Conservation (phyloP, 176 grass and related monocot species). For the Zea mays region DNA sequence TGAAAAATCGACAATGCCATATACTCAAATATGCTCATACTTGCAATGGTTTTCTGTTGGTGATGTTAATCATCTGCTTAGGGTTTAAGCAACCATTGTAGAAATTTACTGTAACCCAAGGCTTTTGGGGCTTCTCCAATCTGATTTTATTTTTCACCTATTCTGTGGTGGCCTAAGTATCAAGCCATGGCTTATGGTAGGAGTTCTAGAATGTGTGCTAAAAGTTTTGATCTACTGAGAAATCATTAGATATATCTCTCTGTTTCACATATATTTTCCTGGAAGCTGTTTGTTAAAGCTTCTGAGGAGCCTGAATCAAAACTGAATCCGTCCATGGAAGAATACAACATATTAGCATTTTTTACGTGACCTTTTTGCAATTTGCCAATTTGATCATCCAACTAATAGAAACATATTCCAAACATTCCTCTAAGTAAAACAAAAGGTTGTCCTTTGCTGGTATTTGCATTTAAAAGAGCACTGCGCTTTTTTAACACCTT, state of each 20-base stretch:
- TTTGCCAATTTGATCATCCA: neutral
- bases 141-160: conserved; percentile 16
- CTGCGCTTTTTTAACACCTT: neutral
- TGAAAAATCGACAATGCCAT: neutral
- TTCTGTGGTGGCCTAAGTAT: neutral
- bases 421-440: conserved; percentile 17
- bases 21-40: neutral
- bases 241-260: neutral
- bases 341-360: conserved; percentile 18
- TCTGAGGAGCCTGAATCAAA: neutral
- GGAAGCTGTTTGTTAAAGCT: conserved; percentile 9
- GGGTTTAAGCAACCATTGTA: neutral
- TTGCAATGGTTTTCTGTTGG: conserved; percentile 34
- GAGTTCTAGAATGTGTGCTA: conserved; percentile 3
- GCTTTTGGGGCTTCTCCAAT: conserved; percentile 17
- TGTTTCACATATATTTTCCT: conserved; percentile 18
- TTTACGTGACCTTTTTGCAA: neutral
- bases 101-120: neutral
- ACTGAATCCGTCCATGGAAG: conserved; percentile 10
- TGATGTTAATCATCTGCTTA: neutral
- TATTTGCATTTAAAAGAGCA: conserved; percentile 20
- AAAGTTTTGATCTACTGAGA: conserved; percentile 6
- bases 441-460: neutral
- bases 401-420: conserved; percentile 15
- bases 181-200: neutral